Evolutionary conservation across 768 basidiomycete genomes (phyloP).

Genomic region (Suillus bovinus): DNA sequence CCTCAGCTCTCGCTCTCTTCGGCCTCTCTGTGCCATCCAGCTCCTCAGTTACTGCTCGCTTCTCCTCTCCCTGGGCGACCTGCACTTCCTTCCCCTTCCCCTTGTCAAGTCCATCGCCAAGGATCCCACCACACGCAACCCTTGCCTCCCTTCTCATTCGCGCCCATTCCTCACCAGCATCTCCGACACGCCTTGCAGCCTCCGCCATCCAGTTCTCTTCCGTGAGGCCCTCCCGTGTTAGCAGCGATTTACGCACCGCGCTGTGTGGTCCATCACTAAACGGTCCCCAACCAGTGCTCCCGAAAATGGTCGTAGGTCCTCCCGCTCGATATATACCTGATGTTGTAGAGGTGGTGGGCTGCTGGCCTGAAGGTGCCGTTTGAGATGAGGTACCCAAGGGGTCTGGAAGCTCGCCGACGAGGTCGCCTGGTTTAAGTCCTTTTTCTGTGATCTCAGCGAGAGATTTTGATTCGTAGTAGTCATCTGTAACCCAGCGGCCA

Average conservation of each 20-base stretch:
- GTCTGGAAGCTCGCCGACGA: slow-evolving; percentile 81
- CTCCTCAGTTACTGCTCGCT: slow-evolving; percentile 22
- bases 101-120: slow-evolving; percentile 30
- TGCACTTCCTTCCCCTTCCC: slow-evolving; percentile 35
- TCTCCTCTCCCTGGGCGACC: slow-evolving; percentile 30
- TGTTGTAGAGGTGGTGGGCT: slow-evolving; percentile 25
- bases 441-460: slow-evolving; percentile 75
- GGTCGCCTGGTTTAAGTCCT: slow-evolving; percentile 80
- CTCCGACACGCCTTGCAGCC: slow-evolving; percentile 64
- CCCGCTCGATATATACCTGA: slow-evolving; percentile 83
- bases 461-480: slow-evolving; percentile 91
- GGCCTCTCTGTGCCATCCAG: slow-evolving; percentile 25
- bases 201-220: slow-evolving; percentile 93
- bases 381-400: slow-evolving; percentile 54
- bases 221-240: slow-evolving; percentile 78
- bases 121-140: slow-evolving; percentile 50
- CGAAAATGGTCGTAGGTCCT: slow-evolving; percentile 92
- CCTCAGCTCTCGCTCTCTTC: slow-evolving; percentile 32
- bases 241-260: slow-evolving; percentile 76
- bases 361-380: slow-evolving; percentile 39
- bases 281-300: slow-evolving; percentile 79
- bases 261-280: slow-evolving; percentile 87
- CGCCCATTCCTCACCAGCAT: slow-evolving; percentile 65
- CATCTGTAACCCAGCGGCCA: slow-evolving; percentile 90
- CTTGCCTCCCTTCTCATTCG: slow-evolving; percentile 56